These are phyloP conservation scores for Tetrapisispora phaffii DNA, from an alignment of 805 yeast genomes.

Conservation along the genomic window DNA sequence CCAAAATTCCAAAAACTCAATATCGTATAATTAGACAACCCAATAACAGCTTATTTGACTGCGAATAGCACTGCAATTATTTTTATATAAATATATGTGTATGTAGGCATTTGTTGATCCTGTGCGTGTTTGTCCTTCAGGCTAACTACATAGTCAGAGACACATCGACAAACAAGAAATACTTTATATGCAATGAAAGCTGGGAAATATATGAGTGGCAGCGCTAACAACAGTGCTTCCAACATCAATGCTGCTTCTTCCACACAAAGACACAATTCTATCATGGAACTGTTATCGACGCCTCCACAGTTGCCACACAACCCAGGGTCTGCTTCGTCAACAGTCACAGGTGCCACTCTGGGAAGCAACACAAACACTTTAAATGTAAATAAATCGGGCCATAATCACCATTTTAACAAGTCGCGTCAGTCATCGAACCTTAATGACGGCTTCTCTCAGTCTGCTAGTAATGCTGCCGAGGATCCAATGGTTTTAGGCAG, in stretches of 20 bases:
- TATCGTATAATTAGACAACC: not conserved
- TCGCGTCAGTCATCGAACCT: slow-evolving; percentile 3
- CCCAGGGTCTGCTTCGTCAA: not conserved
- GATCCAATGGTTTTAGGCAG: slow-evolving; percentile 3
- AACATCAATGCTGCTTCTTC: not conserved
- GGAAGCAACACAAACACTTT: slow-evolving; percentile 6
- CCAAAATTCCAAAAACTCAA: no score
- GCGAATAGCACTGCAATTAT: no score
- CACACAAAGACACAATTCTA: slow-evolving; percentile 45
- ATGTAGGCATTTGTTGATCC: no score
- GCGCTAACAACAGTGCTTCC: slow-evolving; percentile 1
- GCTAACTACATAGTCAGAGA: no score
- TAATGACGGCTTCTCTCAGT: slow-evolving; percentile 1
- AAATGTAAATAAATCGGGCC: slow-evolving; percentile 1
- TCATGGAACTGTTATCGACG: slow-evolving; percentile 63
- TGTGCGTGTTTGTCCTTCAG: no score
- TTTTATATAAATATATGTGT: no score
- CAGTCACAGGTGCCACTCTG: slow-evolving; percentile 5
- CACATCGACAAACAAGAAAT: not conserved
- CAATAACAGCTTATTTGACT: no score
- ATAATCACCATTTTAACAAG: slow-evolving; percentile 2
- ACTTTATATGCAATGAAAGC: no score
- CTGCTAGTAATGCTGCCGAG: not conserved
- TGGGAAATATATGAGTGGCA: not conserved
- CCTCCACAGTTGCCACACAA: slow-evolving; percentile 55